Evolutionary conservation across 768 basidiomycete species (phyloP).

Genomic region (Xerocomellus intermedius): DNA sequence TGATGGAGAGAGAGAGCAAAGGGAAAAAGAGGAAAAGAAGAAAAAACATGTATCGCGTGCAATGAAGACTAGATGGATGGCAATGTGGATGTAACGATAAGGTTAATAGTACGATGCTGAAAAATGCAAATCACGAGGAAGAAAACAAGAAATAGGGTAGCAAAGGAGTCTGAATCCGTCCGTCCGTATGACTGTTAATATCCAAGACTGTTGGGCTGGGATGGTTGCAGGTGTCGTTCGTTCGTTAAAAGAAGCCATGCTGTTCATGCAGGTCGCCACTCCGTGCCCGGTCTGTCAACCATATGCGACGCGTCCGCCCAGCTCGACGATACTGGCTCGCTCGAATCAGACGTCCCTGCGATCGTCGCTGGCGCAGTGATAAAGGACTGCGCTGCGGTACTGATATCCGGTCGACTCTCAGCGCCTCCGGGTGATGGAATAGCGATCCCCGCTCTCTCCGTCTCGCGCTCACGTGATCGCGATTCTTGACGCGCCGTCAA

Average conservation of each 20-base stretch:
- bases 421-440: conserved; percentile 25
- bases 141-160: background rate
- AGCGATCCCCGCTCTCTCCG: conserved; percentile 25
- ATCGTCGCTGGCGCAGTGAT: conserved; percentile 64
- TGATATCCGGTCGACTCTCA: conserved; percentile 58
- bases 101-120: conserved; percentile 19
- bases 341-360: conserved; percentile 53
- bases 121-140: conserved; percentile 5
- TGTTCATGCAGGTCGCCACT: conserved; percentile 41
- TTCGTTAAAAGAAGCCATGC: background rate
- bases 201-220: conserved; percentile 8
- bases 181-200: conserved; percentile 5
- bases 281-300: conserved; percentile 38
- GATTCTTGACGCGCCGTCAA: conserved; percentile 20
- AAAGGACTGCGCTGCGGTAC: conserved; percentile 68
- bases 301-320: conserved; percentile 48
- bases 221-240: background rate
- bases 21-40: background rate
- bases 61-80: background rate
- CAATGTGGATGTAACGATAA: conserved; percentile 11
- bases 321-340: conserved; percentile 45
- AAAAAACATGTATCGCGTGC: background rate
- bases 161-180: conserved; percentile 8
- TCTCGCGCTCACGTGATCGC: conserved; percentile 8
- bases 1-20: background rate